Percentiles rank a stretch among this genome's conserved stretches.
phyloP scores from a whole-genome alignment of 495 filamentous ascomycete genomes.

The Penicillium parvum region DNA sequence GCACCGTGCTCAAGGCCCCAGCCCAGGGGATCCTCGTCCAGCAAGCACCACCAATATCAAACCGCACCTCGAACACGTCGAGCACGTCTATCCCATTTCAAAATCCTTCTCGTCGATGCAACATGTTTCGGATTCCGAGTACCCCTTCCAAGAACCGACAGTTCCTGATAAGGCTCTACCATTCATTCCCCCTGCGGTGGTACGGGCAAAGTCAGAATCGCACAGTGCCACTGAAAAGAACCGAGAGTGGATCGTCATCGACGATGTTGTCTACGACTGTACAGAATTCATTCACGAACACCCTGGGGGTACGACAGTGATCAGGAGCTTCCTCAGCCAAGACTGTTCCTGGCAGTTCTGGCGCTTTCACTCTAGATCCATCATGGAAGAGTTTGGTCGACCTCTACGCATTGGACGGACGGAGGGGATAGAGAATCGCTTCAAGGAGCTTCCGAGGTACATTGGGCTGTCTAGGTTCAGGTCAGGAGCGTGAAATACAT shows the following conservation, averaged over 20 bases:
- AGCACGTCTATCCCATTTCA: not conserved
- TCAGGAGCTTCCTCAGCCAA: slow-evolving; percentile 10
- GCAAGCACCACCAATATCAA: not conserved
- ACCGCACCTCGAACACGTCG: not conserved
- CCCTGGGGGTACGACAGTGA: slow-evolving; percentile 11
- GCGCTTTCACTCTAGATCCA: slow-evolving; percentile 4
- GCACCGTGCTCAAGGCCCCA: not conserved
- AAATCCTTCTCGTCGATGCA: too few species aligned
- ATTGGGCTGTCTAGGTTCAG: slow-evolving; percentile 1
- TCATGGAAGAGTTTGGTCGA: not conserved
- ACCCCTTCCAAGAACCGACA: not conserved
- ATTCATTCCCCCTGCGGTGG: not conserved
- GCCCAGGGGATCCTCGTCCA: not conserved
- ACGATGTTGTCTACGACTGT: slow-evolving; percentile 11
- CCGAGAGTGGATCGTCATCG: slow-evolving; percentile 6
- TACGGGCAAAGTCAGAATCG: not conserved
- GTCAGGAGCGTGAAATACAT: too few species aligned
- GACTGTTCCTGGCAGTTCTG: slow-evolving; percentile 15
- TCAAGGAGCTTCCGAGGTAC: slow-evolving; percentile 7
- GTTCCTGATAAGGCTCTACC: not conserved
- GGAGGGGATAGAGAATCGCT: slow-evolving; percentile 4
- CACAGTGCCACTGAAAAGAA: not conserved
- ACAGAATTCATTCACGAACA: slow-evolving; percentile 9
- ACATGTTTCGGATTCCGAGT: not conserved
- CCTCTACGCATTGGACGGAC: slow-evolving; percentile 1